Evolutionary conservation across 2,329 filamentous ascomycete species (phyloP).

Genomic region (Exophiala lecanii-corni): DNA sequence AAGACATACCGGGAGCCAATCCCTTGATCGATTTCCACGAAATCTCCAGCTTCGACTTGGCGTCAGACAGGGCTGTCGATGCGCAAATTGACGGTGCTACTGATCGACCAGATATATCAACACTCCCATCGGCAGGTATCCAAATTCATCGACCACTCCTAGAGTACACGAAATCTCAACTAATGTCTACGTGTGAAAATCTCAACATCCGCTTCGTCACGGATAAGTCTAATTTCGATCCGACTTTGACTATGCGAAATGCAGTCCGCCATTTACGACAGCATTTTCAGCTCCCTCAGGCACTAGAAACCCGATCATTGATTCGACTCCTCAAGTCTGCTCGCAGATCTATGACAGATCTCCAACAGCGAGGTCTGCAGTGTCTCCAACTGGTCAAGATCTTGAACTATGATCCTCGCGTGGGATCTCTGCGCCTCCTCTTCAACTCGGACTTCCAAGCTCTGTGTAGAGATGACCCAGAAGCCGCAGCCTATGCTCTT

Average conservation of each 20-base stretch:
- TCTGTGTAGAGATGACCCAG: slow-evolving; percentile 7
- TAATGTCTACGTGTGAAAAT: slow-evolving; percentile 66
- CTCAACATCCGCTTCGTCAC: slow-evolving; percentile 71
- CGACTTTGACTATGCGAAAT: slow-evolving; percentile 73
- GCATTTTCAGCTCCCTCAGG: slow-evolving; percentile 59
- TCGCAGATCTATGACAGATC: slow-evolving; percentile 2
- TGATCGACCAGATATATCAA: slow-evolving; percentile 42
- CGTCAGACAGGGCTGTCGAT: not conserved
- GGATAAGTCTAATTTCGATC: slow-evolving; percentile 76
- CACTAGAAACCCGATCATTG: slow-evolving; percentile 48
- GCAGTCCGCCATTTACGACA: slow-evolving; percentile 66
- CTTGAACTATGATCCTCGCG: slow-evolving; percentile 15
- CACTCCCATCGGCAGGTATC: slow-evolving; percentile 53
- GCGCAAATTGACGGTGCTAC: not conserved
- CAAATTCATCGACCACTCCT: slow-evolving; percentile 66
- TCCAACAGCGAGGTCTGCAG: slow-evolving; percentile 7
- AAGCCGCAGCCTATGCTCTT: slow-evolving; percentile 16
- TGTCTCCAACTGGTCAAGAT: slow-evolving; percentile 9
- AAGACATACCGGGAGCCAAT: slow-evolving; percentile 19
- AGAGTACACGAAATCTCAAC: slow-evolving; percentile 46
- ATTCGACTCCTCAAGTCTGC: slow-evolving; percentile 12
- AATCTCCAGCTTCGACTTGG: not conserved
- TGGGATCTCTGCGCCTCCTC: slow-evolving; percentile 13
- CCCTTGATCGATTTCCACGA: slow-evolving; percentile 1
- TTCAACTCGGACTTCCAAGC: slow-evolving; percentile 8